Base-by-base conservation (phyloP, 306 rosid genomes). In the Benincasa hispida region DNA sequence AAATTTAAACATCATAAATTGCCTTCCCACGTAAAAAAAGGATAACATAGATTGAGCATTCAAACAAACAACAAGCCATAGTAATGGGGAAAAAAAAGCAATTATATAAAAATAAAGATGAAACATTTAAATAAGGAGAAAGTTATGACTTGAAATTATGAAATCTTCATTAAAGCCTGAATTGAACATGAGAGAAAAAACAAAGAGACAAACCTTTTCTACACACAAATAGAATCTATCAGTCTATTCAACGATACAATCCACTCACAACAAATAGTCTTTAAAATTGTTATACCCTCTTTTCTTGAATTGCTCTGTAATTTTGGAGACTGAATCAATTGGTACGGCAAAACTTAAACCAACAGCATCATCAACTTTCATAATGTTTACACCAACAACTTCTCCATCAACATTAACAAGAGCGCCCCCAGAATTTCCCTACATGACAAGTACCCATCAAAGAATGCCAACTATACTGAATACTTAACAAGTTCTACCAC, bases 361-460 rank as follows among this genome's bases (percentile, higher is more conserved):
- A 88, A 87, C 96, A 74, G 95, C 99, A 35, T 81, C 84, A 65
- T 80, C 6, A 56, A 90, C 81, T 89, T 91, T 94, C 95, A 94
- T 77, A 39, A 85, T 83, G 85, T 92, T 90, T 59, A 94, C 88
- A 10, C 99, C 99, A 75, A 92, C 83, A 70, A 94, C 87, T 85
- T 94, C 97, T 55, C 97, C 99, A 76, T 94, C 97, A 78, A 90
- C 79, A 85, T 94, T 90, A 61, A 90, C 92, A 74, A 94, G 88
- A 39, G 99, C 95, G 9, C 97, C 97, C 75, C 99, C 99, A 78
- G 96, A 94, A 86, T 88, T 94, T 41, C 97, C 99, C 97, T 94
- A 82, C 58, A 78, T 65, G 86, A 75, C 13, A 57, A 68, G 37
- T 15, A 70, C n/a, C 17, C 42, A 70, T 24, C 12, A 47, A 17